Evolutionary conservation across 1,284 basidiomycete species (phyloP).

Genomic region (Athelia sp.): DNA sequence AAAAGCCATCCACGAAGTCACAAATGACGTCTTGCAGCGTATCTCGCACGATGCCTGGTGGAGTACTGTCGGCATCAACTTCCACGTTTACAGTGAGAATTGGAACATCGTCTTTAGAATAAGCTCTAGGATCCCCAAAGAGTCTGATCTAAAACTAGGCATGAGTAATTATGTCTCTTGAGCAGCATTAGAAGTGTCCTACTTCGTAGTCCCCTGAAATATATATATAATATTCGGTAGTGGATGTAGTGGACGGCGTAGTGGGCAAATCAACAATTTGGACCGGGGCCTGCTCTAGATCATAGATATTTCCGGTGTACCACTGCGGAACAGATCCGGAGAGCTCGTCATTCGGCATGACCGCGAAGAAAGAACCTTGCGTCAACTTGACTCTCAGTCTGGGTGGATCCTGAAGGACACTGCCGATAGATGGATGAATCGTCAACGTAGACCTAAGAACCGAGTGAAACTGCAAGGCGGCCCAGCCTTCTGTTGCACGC

Average conservation of each 20-base stretch:
- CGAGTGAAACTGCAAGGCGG: slow-evolving; percentile 69
- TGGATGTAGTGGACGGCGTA: slow-evolving; percentile 31
- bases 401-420: slow-evolving; percentile 17
- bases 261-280: slow-evolving; percentile 45
- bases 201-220: slow-evolving; percentile 74
- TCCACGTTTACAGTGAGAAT: slow-evolving; percentile 44
- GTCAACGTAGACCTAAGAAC: slow-evolving; percentile 60
- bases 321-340: slow-evolving; percentile 42
- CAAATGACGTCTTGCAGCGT: slow-evolving; percentile 49
- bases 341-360: slow-evolving; percentile 37
- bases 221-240: slow-evolving; percentile 48
- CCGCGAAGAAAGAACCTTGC: slow-evolving; percentile 65
- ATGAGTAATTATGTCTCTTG: too few relatives aligned
- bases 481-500: slow-evolving; percentile 76
- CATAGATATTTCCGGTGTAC: slow-evolving; percentile 75
- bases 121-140: slow-evolving; percentile 62
- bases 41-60: slow-evolving; percentile 29
- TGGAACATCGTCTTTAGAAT: slow-evolving; percentile 37
- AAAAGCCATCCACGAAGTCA: slow-evolving; percentile 64
- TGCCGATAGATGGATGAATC: slow-evolving; percentile 39
- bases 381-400: slow-evolving; percentile 41
- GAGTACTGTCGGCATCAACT: slow-evolving; percentile 32
- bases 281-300: slow-evolving; percentile 43
- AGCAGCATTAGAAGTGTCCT: too few relatives aligned
- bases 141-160: slow-evolving; percentile 82